These are phyloP conservation scores for Scleromitrula shiraiana DNA, from an alignment of 2,329 filamentous ascomycete species.

Conservation along the genomic window DNA sequence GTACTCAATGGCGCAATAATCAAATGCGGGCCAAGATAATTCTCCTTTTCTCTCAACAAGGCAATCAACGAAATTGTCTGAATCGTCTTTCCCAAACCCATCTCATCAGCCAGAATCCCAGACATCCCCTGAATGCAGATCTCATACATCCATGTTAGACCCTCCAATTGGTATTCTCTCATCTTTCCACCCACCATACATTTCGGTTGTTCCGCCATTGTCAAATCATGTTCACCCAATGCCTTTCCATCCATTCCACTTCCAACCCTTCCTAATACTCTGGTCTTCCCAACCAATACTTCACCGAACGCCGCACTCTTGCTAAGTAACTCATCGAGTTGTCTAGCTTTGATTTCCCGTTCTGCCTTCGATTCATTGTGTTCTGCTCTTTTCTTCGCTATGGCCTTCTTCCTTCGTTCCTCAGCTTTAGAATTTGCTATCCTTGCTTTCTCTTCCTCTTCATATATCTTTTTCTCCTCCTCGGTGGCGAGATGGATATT, in stretches of 20 bases:
- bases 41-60: constrained; percentile 76
- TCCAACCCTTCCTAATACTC: constrained; percentile 53
- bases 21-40: constrained; percentile 77
- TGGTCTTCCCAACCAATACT: constrained; percentile 55
- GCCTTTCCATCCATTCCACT: constrained; percentile 51
- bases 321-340: constrained; percentile 50
- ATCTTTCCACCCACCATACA: constrained; percentile 82
- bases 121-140: constrained; percentile 59
- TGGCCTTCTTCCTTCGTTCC: constrained; percentile 22
- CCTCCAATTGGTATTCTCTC: constrained; percentile 90
- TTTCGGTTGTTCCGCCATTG: constrained; percentile 78
- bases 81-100: constrained; percentile 53
- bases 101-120: constrained; percentile 50
- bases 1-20: constrained; percentile 89
- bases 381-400: constrained; percentile 36
- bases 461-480: constrained; percentile 24
- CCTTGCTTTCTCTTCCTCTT: constrained; percentile 40
- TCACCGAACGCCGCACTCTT: constrained; percentile 55
- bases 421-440: constrained; percentile 42
- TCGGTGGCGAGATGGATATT: constrained; percentile 18
- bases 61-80: constrained; percentile 51
- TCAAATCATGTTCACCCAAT: constrained; percentile 57
- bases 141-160: constrained; percentile 81
- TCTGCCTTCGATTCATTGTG: constrained; percentile 43
- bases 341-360: constrained; percentile 48